A percentile compares a stretch with the other conserved stretches of the same genome.
Conservation (phyloP, 2,329 filamentous ascomycete genomes). For the Epichloe festucae region DNA sequence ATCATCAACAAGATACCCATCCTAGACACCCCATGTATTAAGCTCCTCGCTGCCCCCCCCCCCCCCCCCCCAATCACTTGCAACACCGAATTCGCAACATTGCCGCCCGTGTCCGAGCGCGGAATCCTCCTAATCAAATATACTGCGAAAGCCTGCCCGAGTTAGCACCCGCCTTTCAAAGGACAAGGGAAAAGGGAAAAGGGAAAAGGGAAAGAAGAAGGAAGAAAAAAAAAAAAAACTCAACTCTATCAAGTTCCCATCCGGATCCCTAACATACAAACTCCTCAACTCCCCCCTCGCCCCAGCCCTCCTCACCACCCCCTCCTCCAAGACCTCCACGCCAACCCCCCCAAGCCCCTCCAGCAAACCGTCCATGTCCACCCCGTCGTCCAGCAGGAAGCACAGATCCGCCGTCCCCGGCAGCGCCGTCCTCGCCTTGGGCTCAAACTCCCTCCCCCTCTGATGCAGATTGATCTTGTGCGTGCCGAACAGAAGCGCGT, state of each 20-base stretch:
- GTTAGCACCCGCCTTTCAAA: background rate
- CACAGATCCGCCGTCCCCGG: conserved; percentile 48
- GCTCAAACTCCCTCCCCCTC: conserved; percentile 42
- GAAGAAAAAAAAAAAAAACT: conserved; percentile 12
- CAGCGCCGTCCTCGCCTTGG: conserved; percentile 39
- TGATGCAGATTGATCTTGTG: conserved; percentile 52
- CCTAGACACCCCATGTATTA: no score
- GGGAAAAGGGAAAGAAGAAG: no score
- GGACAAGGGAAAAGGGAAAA: no score
- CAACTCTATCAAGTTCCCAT: conserved; percentile 52
- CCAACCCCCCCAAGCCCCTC: conserved; percentile 26
- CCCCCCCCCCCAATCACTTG: no score
- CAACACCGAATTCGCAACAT: no score
- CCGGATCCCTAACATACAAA: conserved; percentile 47
- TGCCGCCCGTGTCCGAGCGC: no score
- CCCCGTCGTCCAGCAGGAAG: conserved; percentile 38
- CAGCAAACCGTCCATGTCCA: conserved; percentile 32
- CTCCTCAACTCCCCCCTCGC: conserved; percentile 41
- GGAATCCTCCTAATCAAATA: background rate
- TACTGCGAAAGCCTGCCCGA: conserved; percentile 1
- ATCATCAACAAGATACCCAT: background rate
- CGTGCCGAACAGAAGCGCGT: conserved; percentile 41
- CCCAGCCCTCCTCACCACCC: conserved; percentile 42
- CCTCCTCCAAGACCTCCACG: conserved; percentile 40
- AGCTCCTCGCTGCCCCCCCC: no score